Evolutionary conservation across 2,329 filamentous ascomycete species (phyloP).

Genomic region (Ascomycota sp.): DNA sequence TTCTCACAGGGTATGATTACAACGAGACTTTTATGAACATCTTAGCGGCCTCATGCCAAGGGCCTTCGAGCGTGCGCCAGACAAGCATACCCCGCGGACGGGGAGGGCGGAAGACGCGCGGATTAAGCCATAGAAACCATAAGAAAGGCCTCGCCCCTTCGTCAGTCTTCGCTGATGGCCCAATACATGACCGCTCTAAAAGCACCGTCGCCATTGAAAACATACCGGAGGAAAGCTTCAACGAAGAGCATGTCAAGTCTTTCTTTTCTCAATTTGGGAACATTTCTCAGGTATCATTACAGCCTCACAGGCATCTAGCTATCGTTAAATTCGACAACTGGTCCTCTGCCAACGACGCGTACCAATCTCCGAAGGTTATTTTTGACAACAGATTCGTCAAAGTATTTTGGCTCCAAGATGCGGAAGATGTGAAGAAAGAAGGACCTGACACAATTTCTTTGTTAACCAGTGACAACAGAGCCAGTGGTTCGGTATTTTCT

Average conservation of each 20-base stretch:
- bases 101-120: slow-evolving; percentile 15
- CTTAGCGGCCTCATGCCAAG: slow-evolving; percentile 3
- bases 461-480: slow-evolving; percentile 6
- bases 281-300: slow-evolving; percentile 43
- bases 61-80: slow-evolving; percentile 6
- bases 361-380: slow-evolving; percentile 57
- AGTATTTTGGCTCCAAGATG: slow-evolving; percentile 68
- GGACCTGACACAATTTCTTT: slow-evolving; percentile 16
- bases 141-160: slow-evolving; percentile 22
- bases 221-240: slow-evolving; percentile 52
- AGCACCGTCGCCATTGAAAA: slow-evolving; percentile 57
- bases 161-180: slow-evolving; percentile 43
- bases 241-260: slow-evolving; percentile 39
- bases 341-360: slow-evolving; percentile 47
- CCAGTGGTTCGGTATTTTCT: slow-evolving; percentile 7
- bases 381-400: slow-evolving; percentile 78
- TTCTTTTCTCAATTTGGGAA: slow-evolving; percentile 58
- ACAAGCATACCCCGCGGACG: slow-evolving; percentile 10
- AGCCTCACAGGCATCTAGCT: slow-evolving; percentile 44
- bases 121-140: slow-evolving; percentile 11
- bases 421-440: too few relatives aligned
- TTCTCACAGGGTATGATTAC: slow-evolving; percentile 13
- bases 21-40: slow-evolving; percentile 9
- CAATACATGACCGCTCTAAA: slow-evolving; percentile 39
- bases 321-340: slow-evolving; percentile 49